Evolutionary conservation across 495 filamentous ascomycete species (phyloP).

Genomic region (Penicillium desertorum): DNA sequence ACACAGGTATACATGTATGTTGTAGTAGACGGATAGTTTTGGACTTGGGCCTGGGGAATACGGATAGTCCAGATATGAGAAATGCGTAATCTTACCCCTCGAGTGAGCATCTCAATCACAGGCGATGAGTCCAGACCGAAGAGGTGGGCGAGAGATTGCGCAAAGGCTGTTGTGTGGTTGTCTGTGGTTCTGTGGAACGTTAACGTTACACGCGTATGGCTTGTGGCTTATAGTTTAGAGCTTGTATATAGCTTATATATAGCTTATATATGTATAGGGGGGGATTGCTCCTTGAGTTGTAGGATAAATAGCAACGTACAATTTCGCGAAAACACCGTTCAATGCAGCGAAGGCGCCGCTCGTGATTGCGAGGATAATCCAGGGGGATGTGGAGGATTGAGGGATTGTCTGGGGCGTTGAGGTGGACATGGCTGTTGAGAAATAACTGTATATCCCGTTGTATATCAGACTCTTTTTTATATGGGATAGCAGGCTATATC

Average conservation of each 20-base stretch:
- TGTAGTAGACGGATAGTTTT: neutral
- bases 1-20: neutral
- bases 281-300: no score
- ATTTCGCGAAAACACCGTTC: constrained; percentile 94
- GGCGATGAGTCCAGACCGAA: constrained; percentile 53
- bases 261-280: neutral
- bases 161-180: constrained; percentile 69
- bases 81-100: constrained; percentile 58
- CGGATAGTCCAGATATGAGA: neutral
- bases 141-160: constrained; percentile 58
- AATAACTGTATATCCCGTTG: neutral
- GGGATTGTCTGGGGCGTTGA: constrained; percentile 11
- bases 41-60: neutral
- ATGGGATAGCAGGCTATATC: neutral
- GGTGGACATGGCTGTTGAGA: constrained; percentile 13
- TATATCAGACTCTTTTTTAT: neutral
- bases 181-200: constrained; percentile 71
- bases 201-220: neutral
- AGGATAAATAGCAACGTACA: constrained; percentile 71
- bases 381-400: constrained; percentile 39
- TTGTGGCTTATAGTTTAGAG: neutral
- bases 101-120: constrained; percentile 62
- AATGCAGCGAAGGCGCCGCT: constrained; percentile 89
- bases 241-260: neutral
- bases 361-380: constrained; percentile 79